phyloP scores from a whole-genome alignment of 306 rosid genomes.

The Sindora glabra region DNA sequence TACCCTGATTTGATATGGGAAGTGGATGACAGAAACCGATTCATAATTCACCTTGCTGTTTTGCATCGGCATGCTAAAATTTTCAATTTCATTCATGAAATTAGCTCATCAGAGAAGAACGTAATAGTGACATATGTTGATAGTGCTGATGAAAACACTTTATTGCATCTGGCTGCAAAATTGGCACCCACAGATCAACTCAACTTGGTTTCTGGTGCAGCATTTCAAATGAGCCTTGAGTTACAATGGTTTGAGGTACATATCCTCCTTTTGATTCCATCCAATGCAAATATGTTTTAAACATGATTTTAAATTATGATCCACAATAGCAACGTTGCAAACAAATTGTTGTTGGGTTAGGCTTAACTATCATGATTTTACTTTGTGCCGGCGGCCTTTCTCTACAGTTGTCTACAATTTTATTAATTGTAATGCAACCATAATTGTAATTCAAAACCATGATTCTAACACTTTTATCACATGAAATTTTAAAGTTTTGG shows the following conservation, averaged over 20 bases:
- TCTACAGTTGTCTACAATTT: no score
- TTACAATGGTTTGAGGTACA: constrained; percentile 32
- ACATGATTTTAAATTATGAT: no score
- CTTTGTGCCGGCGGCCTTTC: no score
- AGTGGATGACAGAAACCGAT: neutral
- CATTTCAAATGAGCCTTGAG: constrained; percentile 29
- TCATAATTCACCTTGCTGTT: constrained; percentile 29
- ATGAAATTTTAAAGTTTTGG: no score
- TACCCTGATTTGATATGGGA: constrained; percentile 40
- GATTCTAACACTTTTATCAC: no score
- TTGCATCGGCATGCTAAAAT: constrained; percentile 30
- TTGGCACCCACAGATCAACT: constrained; percentile 24
- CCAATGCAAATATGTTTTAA: no score
- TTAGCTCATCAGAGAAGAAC: constrained; percentile 20
- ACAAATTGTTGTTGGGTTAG: no score
- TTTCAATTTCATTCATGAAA: constrained; percentile 33
- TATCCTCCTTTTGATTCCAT: no score
- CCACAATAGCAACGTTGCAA: no score
- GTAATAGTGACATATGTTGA: neutral
- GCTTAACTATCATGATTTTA: no score
- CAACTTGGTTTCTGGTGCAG: constrained; percentile 29
- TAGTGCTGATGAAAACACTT: neutral
- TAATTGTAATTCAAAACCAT: no score
- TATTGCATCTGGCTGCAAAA: constrained; percentile 32
- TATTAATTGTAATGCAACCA: no score